Evolutionary conservation across 2,329 filamentous ascomycete genomes (phyloP).

Genomic region (Talaromyces sp.): DNA sequence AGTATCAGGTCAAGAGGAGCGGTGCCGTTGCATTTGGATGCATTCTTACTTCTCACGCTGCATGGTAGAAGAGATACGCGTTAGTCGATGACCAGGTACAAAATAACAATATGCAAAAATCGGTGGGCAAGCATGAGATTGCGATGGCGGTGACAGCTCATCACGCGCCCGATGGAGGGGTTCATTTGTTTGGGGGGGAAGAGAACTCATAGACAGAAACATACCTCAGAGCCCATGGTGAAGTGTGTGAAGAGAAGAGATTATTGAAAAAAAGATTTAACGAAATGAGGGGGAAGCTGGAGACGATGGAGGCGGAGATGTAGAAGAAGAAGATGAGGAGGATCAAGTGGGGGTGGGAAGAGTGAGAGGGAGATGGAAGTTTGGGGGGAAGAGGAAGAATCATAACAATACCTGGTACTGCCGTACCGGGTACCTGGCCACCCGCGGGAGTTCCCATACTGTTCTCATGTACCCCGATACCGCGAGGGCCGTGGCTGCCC

Average conservation of each 20-base stretch:
- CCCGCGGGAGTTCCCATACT: constrained; percentile 4
- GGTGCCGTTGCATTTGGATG: constrained; percentile 23
- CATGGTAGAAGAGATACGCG: constrained; percentile 32
- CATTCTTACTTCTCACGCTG: constrained; percentile 70
- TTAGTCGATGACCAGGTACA: constrained; percentile 29
- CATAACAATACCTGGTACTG: constrained; percentile 19
- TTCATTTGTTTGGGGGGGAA: constrained; percentile 9
- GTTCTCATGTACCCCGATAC: constrained; percentile 11
- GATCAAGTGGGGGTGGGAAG: constrained; percentile 26
- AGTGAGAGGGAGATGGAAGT: constrained; percentile 18
- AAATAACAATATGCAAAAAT: constrained; percentile 12
- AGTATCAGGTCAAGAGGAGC: constrained; percentile 26
- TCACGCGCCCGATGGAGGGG: constrained; percentile 37
- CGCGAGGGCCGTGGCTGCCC: neutral
- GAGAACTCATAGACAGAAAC: constrained; percentile 37
- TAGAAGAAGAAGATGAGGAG: constrained; percentile 26
- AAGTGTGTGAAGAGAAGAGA: constrained; percentile 22
- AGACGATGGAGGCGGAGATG: constrained; percentile 14
- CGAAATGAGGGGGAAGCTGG: constrained; percentile 3
- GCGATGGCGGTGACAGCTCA: constrained; percentile 32
- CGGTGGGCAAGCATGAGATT: constrained; percentile 22
- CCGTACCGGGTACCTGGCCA: constrained; percentile 17
- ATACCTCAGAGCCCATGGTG: constrained; percentile 67
- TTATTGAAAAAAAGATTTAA: constrained; percentile 10
- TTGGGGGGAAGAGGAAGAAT: constrained; percentile 16